Evolutionary conservation across 2,329 filamentous ascomycete species (phyloP), one percentile per base, ranked within the genome.

Genomic region (Ascochyta koolunga): DNA sequence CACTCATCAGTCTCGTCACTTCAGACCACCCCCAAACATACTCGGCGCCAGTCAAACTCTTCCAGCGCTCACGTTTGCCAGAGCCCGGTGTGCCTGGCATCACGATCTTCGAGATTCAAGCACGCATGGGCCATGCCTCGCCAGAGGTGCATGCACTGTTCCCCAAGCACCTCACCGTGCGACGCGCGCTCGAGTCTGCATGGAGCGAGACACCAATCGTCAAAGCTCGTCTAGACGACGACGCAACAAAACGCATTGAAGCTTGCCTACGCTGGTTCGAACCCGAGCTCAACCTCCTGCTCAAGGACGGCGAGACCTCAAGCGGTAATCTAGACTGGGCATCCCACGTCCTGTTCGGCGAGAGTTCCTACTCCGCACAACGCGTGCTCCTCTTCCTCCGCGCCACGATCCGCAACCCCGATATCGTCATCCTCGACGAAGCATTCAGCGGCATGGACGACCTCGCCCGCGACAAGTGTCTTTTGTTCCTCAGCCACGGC

Each of bases 21-120:
- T 98, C 93, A 1, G 95, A 99, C 68, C 95, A 99, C 66, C 95
- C 95, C 0, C 93, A 98, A 74, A 87, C 93, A 0, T 99, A 98
- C 73, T 91, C 90, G 0, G 84, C 93, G 21, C 93, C 93, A 0
- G 88, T 99, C 56, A 88, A 85, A 63, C 81, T 97, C 13, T 98
- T 99, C 70, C 91, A 92, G 0, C 86, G 86, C 19, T 89, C 88
- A 49, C 86, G 95, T 18, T 80, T 97, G 0, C 92, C 93, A 0
- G 85, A 89, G 50, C 83, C 84, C 0, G 89, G 89, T 0, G 73
- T 84, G 48, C 83, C 83, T 0, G 92, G 91, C 0, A 86, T 98
- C 29, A 96, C 91, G 0, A 89, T 97, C 54, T 98, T 96, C 80
- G 93, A 98, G 59, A 86, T 99, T 7, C 95, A 98, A 72, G 82